Conservation (phyloP, 148 eudicot species). For the Rhododendron vialii region DNA sequence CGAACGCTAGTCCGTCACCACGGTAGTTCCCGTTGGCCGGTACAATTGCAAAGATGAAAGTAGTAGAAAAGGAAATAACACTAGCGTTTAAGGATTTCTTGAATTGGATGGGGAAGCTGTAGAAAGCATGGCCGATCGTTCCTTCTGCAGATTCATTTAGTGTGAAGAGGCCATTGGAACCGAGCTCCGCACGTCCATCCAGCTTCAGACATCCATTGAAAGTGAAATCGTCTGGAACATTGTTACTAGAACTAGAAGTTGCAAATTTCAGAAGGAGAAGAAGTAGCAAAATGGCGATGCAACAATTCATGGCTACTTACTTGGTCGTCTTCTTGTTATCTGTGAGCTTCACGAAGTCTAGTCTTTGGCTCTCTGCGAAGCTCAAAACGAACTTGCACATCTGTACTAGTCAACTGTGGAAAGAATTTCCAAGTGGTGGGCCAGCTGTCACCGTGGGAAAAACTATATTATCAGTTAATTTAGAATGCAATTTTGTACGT, state of each 20-base stretch:
- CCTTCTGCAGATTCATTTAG: no score
- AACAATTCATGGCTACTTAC: no score
- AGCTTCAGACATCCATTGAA: neutral
- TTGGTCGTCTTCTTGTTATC: no score
- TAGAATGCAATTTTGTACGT: no score
- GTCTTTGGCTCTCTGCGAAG: no score
- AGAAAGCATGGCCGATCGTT: neutral
- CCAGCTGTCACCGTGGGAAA: neutral
- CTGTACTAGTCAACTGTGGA: no score
- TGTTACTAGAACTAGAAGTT: neutral
- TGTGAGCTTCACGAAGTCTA: no score
- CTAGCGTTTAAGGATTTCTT: neutral
- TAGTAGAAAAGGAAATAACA: neutral
- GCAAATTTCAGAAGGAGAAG: neutral
- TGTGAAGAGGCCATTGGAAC: neutral
- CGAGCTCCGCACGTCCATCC: neutral
- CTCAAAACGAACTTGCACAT: no score
- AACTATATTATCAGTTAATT: no score
- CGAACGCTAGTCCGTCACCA: slow-evolving; percentile 18
- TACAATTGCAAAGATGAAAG: neutral
- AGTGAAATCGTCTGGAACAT: neutral
- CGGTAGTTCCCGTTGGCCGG: neutral
- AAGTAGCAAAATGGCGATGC: no score
- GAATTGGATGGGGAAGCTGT: neutral
- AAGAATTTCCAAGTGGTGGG: no score